Conservation (phyloP, 2,329 filamentous ascomycete species). For the Diaporthe australafricana region DNA sequence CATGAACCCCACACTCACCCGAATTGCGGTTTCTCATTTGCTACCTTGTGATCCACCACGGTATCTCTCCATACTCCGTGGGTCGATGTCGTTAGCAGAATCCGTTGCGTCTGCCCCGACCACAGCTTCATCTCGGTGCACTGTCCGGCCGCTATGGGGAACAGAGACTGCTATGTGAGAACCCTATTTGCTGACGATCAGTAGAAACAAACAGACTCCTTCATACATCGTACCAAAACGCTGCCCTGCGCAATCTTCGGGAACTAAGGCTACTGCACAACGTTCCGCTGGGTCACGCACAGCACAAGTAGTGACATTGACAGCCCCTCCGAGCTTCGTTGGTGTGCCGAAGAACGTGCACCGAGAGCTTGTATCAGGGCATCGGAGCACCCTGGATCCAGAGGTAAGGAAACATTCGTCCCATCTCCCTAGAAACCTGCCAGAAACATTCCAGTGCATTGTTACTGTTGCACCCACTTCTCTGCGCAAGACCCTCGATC, state of each 20-base stretch:
- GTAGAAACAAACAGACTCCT: constrained; percentile 27
- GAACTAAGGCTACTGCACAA: constrained; percentile 32
- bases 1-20: constrained; percentile 33
- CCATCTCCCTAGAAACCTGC: constrained; percentile 32
- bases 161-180: constrained; percentile 26
- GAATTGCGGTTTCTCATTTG: constrained; percentile 33
- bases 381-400: constrained; percentile 30
- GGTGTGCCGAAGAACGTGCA: constrained; percentile 33
- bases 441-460: constrained; percentile 38
- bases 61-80: constrained; percentile 32
- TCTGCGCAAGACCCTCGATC: constrained; percentile 29
- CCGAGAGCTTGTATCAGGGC: constrained; percentile 30
- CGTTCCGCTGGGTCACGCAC: constrained; percentile 22
- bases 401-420: constrained; percentile 37
- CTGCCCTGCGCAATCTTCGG: constrained; percentile 30
- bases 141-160: constrained; percentile 29
- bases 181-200: constrained; percentile 34
- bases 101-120: constrained; percentile 26
- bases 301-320: constrained; percentile 28
- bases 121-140: constrained; percentile 29
- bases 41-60: constrained; percentile 26
- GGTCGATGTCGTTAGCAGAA: constrained; percentile 26
- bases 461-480: constrained; percentile 29
- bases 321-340: constrained; percentile 23
- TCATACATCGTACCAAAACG: constrained; percentile 21